A percentile compares a stretch with the other conserved stretches of the same genome.
These are phyloP conservation scores for Crithidia thermophila DNA, from an alignment of 208 protist species.

Conservation along the genomic window DNA sequence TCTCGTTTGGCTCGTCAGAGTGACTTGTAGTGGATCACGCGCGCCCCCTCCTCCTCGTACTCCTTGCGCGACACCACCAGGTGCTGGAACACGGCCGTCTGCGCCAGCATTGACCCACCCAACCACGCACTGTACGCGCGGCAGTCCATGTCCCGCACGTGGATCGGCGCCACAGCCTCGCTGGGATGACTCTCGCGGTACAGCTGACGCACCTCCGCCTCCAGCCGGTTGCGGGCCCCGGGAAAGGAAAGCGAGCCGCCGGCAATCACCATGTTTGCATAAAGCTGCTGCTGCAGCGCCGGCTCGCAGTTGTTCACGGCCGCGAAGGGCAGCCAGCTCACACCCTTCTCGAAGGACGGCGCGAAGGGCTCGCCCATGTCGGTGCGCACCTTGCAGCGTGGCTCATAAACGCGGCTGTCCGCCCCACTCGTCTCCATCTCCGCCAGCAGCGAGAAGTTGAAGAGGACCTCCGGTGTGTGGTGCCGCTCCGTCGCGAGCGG, in stretches of 20 bases:
- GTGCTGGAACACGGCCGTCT: constrained; percentile 87
- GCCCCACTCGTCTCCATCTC: constrained; percentile 21
- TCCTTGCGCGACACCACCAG: constrained; percentile 80
- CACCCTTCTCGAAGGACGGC: constrained; percentile 85
- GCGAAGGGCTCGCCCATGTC: constrained; percentile 84
- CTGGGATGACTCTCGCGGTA: constrained; percentile 87
- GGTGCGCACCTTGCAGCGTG: constrained; percentile 74
- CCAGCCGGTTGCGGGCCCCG: constrained; percentile 80
- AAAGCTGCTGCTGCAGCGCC: constrained; percentile 89
- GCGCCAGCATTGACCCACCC: constrained; percentile 83
- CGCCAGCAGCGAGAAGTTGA: constrained; percentile 85
- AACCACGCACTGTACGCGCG: constrained; percentile 86
- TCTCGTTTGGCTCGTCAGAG: constrained; percentile 34
- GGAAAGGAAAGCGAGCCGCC: constrained; percentile 91
- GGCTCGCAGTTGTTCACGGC: constrained; percentile 93
- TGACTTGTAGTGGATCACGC: constrained; percentile 90
- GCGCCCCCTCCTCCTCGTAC: constrained; percentile 85
- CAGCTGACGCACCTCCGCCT: constrained; percentile 87
- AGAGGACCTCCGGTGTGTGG: constrained; percentile 79
- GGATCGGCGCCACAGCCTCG: constrained; percentile 81
- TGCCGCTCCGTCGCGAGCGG: constrained; percentile 69
- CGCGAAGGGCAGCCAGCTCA: constrained; percentile 92
- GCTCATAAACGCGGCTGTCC: constrained; percentile 54
- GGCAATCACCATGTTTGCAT: constrained; percentile 93
- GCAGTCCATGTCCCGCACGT: constrained; percentile 69